phyloP scores from a whole-genome alignment of 2,329 filamentous ascomycete species.

The Chaetomiaceae sp. region DNA sequence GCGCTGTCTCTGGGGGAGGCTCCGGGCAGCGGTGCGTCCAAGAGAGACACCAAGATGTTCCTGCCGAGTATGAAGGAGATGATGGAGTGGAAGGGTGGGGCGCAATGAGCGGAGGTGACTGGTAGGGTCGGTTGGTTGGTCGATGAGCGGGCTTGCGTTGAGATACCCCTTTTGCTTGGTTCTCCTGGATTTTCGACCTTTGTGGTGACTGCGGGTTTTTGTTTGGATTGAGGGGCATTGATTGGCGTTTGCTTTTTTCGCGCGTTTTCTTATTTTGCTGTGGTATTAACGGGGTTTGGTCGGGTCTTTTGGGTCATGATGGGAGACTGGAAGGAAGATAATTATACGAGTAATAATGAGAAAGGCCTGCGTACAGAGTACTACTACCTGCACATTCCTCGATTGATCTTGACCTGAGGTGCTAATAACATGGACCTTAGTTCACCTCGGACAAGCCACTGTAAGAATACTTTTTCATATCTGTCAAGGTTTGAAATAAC shows the following conservation, averaged over 20 bases:
- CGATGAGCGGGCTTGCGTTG: neutral
- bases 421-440: too few species aligned
- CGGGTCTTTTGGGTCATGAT: neutral
- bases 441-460: too few species aligned
- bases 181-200: neutral
- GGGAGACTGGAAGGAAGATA: too few species aligned
- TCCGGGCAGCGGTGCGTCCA: neutral
- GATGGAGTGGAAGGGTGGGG: conserved; percentile 24
- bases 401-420: too few species aligned
- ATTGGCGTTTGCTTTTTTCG: too few species aligned
- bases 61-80: conserved; percentile 26
- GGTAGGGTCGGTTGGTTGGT: too few species aligned
- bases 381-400: too few species aligned
- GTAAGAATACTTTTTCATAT: too few species aligned
- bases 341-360: too few species aligned
- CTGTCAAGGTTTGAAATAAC: neutral
- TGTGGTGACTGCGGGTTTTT: neutral
- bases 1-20: conserved; percentile 6
- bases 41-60: conserved; percentile 14
- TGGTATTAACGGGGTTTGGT: neutral
- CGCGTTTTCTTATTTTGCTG: neutral
- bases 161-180: conserved; percentile 17
- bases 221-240: neutral
- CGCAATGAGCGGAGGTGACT: too few species aligned
- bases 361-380: too few species aligned